These are phyloP conservation scores for Stemphylium lycopersici DNA, from an alignment of 2,329 filamentous ascomycete genomes.

Conservation along the genomic window DNA sequence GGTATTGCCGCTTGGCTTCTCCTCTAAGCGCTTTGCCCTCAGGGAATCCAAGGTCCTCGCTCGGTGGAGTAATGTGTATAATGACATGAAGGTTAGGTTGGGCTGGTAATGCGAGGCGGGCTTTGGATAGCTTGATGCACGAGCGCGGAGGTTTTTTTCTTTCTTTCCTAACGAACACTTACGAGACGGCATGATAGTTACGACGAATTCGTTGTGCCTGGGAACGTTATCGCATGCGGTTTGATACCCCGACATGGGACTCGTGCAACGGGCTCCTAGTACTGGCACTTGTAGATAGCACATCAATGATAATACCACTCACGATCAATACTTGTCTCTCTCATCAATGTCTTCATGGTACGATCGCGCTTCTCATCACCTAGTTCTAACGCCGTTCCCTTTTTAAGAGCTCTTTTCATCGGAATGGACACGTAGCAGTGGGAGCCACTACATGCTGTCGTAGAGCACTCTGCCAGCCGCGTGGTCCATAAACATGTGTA, in stretches of 20 bases:
- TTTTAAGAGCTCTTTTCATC: background rate
- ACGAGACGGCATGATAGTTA: slow-evolving; percentile 33
- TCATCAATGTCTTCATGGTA: too few species aligned
- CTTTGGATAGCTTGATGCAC: slow-evolving; percentile 33
- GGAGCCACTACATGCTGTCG: background rate
- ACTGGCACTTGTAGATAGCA: slow-evolving; percentile 31
- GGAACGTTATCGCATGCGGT: slow-evolving; percentile 31
- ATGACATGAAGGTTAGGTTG: slow-evolving; percentile 24
- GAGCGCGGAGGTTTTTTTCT: slow-evolving; percentile 24
- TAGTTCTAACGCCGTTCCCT: background rate
- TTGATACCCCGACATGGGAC: slow-evolving; percentile 41
- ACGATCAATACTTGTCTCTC: background rate
- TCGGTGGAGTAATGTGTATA: slow-evolving; percentile 44
- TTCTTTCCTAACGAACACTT: slow-evolving; percentile 21
- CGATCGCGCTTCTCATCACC: too few species aligned
- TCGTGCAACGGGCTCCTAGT: slow-evolving; percentile 16
- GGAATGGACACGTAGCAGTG: background rate
- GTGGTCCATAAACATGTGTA: background rate
- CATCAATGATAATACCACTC: slow-evolving; percentile 32
- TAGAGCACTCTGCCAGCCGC: background rate
- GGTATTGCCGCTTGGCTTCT: slow-evolving; percentile 47
- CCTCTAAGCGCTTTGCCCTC: slow-evolving; percentile 38
- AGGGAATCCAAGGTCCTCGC: slow-evolving; percentile 25
- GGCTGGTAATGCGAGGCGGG: slow-evolving; percentile 18
- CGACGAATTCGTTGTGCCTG: slow-evolving; percentile 28